Base-by-base conservation (phyloP, 768 basidiomycete species). In the Tricholomella constricta region DNA sequence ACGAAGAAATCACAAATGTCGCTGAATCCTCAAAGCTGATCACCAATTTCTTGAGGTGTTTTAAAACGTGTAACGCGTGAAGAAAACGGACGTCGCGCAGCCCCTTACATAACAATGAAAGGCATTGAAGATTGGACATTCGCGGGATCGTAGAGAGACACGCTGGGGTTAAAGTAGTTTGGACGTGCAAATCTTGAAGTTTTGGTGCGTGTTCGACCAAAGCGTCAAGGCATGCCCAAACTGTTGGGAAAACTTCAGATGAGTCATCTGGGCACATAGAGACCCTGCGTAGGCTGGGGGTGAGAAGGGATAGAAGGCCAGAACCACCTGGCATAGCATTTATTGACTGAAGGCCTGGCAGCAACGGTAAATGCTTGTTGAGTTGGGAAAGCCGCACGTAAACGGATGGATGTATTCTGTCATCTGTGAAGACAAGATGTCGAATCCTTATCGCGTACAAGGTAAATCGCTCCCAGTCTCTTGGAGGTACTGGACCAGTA, bases 361-460 rank as follows among this genome's bases (percentile, higher is more conserved):
- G 25, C 11, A 51, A 31, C 15, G 54, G 38, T 15, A 32, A 46
- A 17, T 20, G 45, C 8, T 51, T 47, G 6, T 20, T 47, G n/a
- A 56, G 49, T 25, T 51, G 49, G 19, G 17, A 26, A n/a, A 51
- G 35, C 19, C 54, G 44, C 14, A 51, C 23, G 40, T 51, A 56
- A 22, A 56, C 54, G 11, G 54, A 41, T 9, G 45, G 32, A 27
- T 55, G 54, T 23, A 50, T 46, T 5, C 34, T 46, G 20, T 25
- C 45, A 14, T 56, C 54, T 7, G 17, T n/a, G 26, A 56, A 51
- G 5, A 48, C 46, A 9, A 57, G 40, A 17, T 8, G 23, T 17
- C 46, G 46, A 9, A 57, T 32, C 20, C 48, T 46, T 40, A 25
- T 49, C 12, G 56, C 51, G 19, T 57, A 57, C 8, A 31, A 45